phyloP scores from a whole-genome alignment of 1,284 basidiomycete genomes.

The Agaricales sp. region DNA sequence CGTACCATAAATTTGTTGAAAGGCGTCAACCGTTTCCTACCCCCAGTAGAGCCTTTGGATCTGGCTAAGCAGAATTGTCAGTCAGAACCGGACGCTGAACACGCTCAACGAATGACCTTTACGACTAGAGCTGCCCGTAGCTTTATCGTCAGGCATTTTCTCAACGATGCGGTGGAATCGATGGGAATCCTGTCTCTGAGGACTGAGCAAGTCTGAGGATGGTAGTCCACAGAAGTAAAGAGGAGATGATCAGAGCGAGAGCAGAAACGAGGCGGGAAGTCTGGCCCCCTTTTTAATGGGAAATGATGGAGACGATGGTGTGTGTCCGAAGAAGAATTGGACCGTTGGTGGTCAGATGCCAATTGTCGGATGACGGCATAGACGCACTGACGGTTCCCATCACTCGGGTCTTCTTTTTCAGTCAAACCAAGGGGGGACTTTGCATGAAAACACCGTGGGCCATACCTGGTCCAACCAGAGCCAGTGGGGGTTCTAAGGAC shows the following conservation, averaged over 20 bases:
- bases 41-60: constrained; percentile 18
- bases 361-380: constrained; percentile 1
- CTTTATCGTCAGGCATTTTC: not conserved
- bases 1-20: constrained; percentile 73
- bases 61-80: constrained; percentile 5
- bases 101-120: constrained; percentile 5
- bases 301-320: not conserved
- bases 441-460: not conserved
- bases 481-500: no score
- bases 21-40: constrained; percentile 42
- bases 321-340: not conserved
- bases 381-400: not conserved
- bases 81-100: not conserved
- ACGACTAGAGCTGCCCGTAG: not conserved
- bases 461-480: no score
- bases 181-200: not conserved
- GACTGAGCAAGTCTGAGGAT: not conserved
- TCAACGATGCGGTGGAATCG: not conserved
- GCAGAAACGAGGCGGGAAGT: not conserved
- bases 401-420: not conserved
- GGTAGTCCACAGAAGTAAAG: not conserved
- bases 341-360: not conserved
- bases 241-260: not conserved
- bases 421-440: no score
- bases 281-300: not conserved